Base-by-base conservation (phyloP, 2,329 filamentous ascomycete genomes). In the Curvularia lunata region DNA sequence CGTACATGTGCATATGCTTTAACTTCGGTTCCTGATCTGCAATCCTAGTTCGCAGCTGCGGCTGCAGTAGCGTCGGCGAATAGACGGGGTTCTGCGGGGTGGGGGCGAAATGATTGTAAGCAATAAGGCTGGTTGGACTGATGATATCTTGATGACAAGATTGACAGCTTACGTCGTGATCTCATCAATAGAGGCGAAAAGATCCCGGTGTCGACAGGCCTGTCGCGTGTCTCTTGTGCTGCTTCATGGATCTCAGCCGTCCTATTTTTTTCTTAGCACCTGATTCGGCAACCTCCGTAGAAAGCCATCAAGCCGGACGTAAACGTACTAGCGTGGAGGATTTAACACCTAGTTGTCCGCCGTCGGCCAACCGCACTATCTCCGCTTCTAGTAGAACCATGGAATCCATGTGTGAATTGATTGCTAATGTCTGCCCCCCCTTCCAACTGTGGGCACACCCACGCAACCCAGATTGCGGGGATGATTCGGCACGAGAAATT, bases 381-480 rank as follows among this genome's bases (percentile, higher is more conserved):
- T 58, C 52, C 41, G 47, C 49, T 51, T 30, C 32, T 57, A 58
- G 54, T 47, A 54, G 52, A 56, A 64, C 52, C 46, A 49, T 53
- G 53, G 60, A 64, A 51, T 58, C 47, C 41, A 54, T 50, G 48
- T 59, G 60, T 61, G 56, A 64, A 54, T 49, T 58, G 55, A 65
- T 63, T 65, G 62, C 62, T 65, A 64, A 64, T 59, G 42, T 47
- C 53, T 54, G 53, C 51, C 59, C 27, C 16, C 30, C 32, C 4
- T 30, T 30, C 28, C 47, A 27, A 58, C 45, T 46, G 37, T 42
- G 30, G 25, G 7, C 28, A 50, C 58, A 30, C 52, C 58, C 52
- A 58, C 52, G 58, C 47, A 49, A 21, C 37, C 32, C 49, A 54
- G 27, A 53, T 48, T 58, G 45, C 52, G 59, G 51, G 54, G 56